Evolutionary conservation across 1,139 yeast species (phyloP).

Genomic region (Lodderomyces beijingensis): DNA sequence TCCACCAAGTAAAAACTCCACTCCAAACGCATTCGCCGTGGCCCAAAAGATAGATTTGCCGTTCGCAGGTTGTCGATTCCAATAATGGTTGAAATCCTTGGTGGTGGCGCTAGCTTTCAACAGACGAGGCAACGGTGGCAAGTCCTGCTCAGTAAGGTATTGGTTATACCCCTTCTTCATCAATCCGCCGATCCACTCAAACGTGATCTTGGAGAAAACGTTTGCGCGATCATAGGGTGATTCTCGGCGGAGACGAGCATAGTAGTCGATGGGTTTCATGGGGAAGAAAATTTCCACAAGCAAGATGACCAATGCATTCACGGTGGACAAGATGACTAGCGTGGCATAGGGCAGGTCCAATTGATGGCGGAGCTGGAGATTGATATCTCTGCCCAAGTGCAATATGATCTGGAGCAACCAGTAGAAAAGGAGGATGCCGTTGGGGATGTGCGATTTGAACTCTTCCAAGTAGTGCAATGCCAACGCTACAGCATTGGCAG

Average conservation of each 20-base stretch:
- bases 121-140: constrained; percentile 73
- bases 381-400: constrained; percentile 37
- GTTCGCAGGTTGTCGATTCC: constrained; percentile 45
- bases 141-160: constrained; percentile 69
- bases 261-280: constrained; percentile 33
- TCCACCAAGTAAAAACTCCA: constrained; percentile 65
- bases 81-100: constrained; percentile 48
- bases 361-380: constrained; percentile 45
- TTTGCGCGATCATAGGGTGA: constrained; percentile 80
- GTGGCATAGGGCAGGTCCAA: constrained; percentile 30
- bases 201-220: constrained; percentile 72
- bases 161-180: constrained; percentile 82
- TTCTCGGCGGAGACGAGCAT: constrained; percentile 27
- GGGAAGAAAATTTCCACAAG: constrained; percentile 49
- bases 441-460: constrained; percentile 59
- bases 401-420: constrained; percentile 61
- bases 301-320: constrained; percentile 50
- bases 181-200: constrained; percentile 88
- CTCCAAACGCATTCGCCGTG: constrained; percentile 65
- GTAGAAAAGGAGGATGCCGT: constrained; percentile 65
- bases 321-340: constrained; percentile 44
- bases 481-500: constrained; percentile 48
- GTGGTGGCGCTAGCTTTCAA: constrained; percentile 54
- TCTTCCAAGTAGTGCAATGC: constrained; percentile 70
- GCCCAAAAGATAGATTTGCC: constrained; percentile 68